Evolutionary conservation across 2,329 filamentous ascomycete genomes (phyloP).

Genomic region (Parascedosporium putredinis): DNA sequence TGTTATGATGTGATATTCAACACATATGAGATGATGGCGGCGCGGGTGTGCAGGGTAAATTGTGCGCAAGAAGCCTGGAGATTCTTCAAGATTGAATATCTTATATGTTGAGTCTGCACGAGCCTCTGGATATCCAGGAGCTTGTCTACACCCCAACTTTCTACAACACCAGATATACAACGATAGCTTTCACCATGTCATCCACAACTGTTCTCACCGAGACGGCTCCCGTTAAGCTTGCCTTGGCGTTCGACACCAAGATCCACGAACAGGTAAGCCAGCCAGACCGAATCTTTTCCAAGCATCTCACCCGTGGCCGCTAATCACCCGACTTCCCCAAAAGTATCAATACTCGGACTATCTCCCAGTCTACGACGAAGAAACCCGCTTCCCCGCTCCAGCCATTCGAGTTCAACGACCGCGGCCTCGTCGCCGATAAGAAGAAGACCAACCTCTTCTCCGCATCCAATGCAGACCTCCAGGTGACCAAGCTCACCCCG

Average conservation of each 20-base stretch:
- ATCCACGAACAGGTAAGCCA: conserved; percentile 2
- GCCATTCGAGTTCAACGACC: conserved; percentile 21
- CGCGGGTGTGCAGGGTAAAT: background rate
- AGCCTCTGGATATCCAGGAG: too few relatives aligned
- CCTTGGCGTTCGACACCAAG: conserved; percentile 3
- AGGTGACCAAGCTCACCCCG: conserved; percentile 14
- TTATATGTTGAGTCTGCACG: too few relatives aligned
- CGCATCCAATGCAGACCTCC: conserved; percentile 6
- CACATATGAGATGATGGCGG: background rate
- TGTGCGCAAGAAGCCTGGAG: too few relatives aligned
- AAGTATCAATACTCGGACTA: conserved; percentile 22
- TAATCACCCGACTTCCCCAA: conserved; percentile 6
- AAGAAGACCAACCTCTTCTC: conserved; percentile 18
- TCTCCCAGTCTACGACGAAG: conserved; percentile 24
- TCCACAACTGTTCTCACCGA: background rate
- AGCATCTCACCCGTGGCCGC: background rate
- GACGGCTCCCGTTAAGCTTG: background rate
- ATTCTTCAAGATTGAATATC: too few relatives aligned
- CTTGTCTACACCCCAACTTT: background rate
- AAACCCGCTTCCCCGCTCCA: conserved; percentile 19
- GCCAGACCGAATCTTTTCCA: background rate
- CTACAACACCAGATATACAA: background rate
- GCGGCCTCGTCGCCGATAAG: conserved; percentile 20
- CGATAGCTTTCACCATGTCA: background rate
- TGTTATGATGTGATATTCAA: background rate